Evolutionary conservation across 2,329 filamentous ascomycete genomes (phyloP), one percentile per base, ranked within the genome.

Genomic region (Myotisia sp.): DNA sequence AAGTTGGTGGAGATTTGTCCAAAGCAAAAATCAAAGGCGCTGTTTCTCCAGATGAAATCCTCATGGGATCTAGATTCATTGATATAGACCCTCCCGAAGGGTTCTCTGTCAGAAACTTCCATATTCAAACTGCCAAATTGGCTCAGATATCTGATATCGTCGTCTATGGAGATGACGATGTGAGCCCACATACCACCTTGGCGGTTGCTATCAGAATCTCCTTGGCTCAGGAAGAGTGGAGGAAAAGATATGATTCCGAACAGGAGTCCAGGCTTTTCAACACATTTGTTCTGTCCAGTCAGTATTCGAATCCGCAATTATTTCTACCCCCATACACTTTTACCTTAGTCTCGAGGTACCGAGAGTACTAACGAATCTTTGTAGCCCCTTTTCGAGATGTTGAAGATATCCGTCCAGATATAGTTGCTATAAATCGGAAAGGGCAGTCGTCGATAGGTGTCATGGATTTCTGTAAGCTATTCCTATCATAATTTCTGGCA

Each of bases 21-120:
- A 66, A 62, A 22, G 73, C 79, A 12, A 81, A 82, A 38, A 64
- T 98, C 40, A 94, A 92, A 55, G 87, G 87, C 19, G 84, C 90
- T 16, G 71, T 95, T 44, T 69, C 78, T 3, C 79, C 85, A 0
- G 72, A 81, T 1, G 90, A 95, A 55, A 67, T 95, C 28, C 57
- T 95, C 37, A 67, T 74, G 23, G 48, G 59, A 10, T 59, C 70
- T 28, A 67, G 75, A 14, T 93, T 98, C 50, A 62, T 85, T 40
- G 82, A 92, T 27, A 70, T 78, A 26, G 90, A 98, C 50, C 90
- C 90, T 1, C 71, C 64, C 37, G 82, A 92, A 44, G 90, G 90
- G 6, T 95, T 95, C 52, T 93, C 84, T 3, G 86, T 95, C 27
- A 75, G 90, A 29, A 95, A 95, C 55, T 98, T 98, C 52, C 87